A percentile compares a stretch with the other conserved stretches of the same genome.
phyloP scores from a whole-genome alignment of 2,329 filamentous ascomycete species.

The Drechslera avenae region DNA sequence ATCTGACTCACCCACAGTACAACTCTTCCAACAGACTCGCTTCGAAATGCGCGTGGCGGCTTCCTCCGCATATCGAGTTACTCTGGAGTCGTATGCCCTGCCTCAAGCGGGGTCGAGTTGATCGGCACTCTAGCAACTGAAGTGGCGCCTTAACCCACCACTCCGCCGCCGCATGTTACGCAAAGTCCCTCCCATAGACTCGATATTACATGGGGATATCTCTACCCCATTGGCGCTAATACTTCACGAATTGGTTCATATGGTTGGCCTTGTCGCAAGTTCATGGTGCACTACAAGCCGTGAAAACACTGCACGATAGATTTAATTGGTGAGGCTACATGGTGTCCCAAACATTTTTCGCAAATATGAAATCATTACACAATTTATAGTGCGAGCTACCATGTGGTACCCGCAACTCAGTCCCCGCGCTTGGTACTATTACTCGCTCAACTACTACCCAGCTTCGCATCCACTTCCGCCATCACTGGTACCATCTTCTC shows the following conservation, averaged over 20 bases:
- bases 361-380: no score
- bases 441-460: background rate
- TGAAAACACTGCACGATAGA: no score
- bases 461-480: constrained; percentile 1
- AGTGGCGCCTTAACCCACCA: background rate
- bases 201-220: no score
- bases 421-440: background rate
- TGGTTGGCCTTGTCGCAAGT: no score
- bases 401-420: background rate
- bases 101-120: constrained; percentile 8
- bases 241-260: no score
- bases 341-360: no score
- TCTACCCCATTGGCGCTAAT: no score
- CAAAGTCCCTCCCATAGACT: background rate
- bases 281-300: no score
- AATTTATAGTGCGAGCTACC: no score
- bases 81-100: background rate
- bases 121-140: background rate
- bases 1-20: constrained; percentile 20
- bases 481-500: constrained; percentile 57
- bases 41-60: background rate
- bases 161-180: background rate
- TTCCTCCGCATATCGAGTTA: background rate
- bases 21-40: background rate
- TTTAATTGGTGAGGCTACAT: no score